Conservation (phyloP, 306 rosid genomes). For the Dalbergia oliveri region DNA sequence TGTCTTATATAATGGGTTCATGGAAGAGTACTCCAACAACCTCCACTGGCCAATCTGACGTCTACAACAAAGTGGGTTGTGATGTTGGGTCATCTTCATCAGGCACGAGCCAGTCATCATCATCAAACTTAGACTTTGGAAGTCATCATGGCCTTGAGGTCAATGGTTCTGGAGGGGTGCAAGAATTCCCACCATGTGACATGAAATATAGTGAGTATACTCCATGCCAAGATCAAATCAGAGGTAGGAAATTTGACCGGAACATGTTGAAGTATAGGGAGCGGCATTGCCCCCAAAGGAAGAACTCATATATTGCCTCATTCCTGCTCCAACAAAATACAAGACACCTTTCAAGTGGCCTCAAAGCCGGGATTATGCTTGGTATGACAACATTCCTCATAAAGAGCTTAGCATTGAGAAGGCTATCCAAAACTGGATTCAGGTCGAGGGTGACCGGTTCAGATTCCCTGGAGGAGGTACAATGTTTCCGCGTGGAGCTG, state of each 20-base stretch:
- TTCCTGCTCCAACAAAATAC: slow-evolving; percentile 93
- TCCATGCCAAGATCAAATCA: slow-evolving; percentile 79
- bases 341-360: slow-evolving; percentile 97
- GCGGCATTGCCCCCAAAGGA: slow-evolving; percentile 90
- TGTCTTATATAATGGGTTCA: slow-evolving; percentile 81
- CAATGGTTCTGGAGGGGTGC: slow-evolving; percentile 51
- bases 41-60: slow-evolving; percentile 59
- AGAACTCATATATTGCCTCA: slow-evolving; percentile 70
- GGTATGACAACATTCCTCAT: slow-evolving; percentile 96
- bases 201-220: slow-evolving; percentile 79
- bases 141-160: slow-evolving; percentile 76
- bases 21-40: slow-evolving; percentile 65
- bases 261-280: slow-evolving; percentile 91
- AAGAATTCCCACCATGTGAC: slow-evolving; percentile 70
- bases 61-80: slow-evolving; percentile 62
- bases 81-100: slow-evolving; percentile 46
- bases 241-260: slow-evolving; percentile 80
- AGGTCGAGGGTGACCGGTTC: slow-evolving; percentile 85
- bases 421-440: slow-evolving; percentile 97
- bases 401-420: slow-evolving; percentile 94
- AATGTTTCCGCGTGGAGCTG: slow-evolving; percentile 96
- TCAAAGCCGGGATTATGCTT: slow-evolving; percentile 88
- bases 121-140: slow-evolving; percentile 65
- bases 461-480: slow-evolving; percentile 99
- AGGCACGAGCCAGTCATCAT: slow-evolving; percentile 8